Evolutionary conservation across 2,329 filamentous ascomycete species (phyloP), one percentile per base, ranked within the genome.

Genomic region (Endoconidiophora polonica): DNA sequence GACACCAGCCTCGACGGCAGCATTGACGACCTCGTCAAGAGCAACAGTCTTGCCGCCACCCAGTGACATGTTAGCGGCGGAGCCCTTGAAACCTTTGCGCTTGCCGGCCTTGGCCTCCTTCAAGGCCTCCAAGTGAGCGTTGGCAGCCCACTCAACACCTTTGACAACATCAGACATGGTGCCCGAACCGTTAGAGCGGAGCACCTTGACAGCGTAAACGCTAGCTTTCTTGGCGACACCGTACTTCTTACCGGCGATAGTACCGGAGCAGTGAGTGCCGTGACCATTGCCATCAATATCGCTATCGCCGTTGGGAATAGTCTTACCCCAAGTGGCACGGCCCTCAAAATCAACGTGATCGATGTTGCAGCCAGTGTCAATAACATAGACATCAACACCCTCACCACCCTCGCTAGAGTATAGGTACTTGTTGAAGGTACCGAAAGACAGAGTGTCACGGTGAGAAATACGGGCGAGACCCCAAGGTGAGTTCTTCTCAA

Each of bases 161-260:
- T 94, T 94, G 63, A 98, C 86, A 59, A 98, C 91, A 63, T 98
- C 91, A 52, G 88, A 88, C 93, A 98, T 98, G 65, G 86, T 88
- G 61, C 91, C 91, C 46, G 90, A 95, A 60, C 91, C 91, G 68
- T 94, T 98, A 60, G 90, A 95, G 65, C 83, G 80, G 59, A 98
- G 83, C 39, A 98, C 91, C 81, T 98, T 98, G 74, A 98, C 88
- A 57, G 91, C 91, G 62, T 93, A 88, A 66, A 98, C 74, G 59
- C 86, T 80, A 63, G 93, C 91, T 79, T 96, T 95, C 82, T 98
- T 98, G 65, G 91, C 90, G 56, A 98, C 91, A 77, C 91, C 91
- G 64, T 94, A 98, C 74, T 94, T 95, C 79, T 91, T 93, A 65
- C 93, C 91, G 57, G 85, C 91, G 61, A 98, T 82, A 55, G 93